Conservation (phyloP, 805 yeast genomes). For the Limtongozyma cylindracea region DNA sequence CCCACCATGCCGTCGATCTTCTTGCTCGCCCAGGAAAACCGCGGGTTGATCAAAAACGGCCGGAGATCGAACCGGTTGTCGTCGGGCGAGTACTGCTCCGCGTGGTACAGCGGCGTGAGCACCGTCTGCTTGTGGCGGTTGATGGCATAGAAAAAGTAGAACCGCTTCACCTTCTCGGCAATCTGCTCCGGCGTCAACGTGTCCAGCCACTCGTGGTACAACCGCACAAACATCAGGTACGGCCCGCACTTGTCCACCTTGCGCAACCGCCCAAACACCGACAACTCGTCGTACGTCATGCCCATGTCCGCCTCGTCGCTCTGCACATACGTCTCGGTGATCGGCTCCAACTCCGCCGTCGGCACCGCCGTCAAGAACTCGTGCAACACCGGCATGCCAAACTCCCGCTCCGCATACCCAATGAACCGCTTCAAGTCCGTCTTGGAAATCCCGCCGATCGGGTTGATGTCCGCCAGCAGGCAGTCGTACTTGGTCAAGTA, state of each 20-base stretch:
- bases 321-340: conserved; percentile 76
- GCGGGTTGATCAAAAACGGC: conserved; percentile 83
- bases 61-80: conserved; percentile 90
- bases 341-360: conserved; percentile 95
- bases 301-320: conserved; percentile 98
- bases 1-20: conserved; percentile 65
- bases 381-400: conserved; percentile 50
- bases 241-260: conserved; percentile 94
- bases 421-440: conserved; percentile 78
- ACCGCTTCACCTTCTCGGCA: conserved; percentile 79
- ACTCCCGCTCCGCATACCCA: conserved; percentile 43
- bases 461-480: conserved; percentile 91
- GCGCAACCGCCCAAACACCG: conserved; percentile 73
- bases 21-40: conserved; percentile 72
- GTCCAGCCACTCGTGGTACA: conserved; percentile 84
- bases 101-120: conserved; percentile 93
- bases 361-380: conserved; percentile 83
- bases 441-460: conserved; percentile 96
- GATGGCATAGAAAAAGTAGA: conserved; percentile 82
- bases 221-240: conserved; percentile 73
- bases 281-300: conserved; percentile 83
- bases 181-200: conserved; percentile 48
- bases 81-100: conserved; percentile 95
- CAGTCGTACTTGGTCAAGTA: conserved; percentile 93
- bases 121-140: conserved; percentile 95